Evolutionary conservation across 805 yeast species (phyloP).

Genomic region (Phaffomyces antillensis): DNA sequence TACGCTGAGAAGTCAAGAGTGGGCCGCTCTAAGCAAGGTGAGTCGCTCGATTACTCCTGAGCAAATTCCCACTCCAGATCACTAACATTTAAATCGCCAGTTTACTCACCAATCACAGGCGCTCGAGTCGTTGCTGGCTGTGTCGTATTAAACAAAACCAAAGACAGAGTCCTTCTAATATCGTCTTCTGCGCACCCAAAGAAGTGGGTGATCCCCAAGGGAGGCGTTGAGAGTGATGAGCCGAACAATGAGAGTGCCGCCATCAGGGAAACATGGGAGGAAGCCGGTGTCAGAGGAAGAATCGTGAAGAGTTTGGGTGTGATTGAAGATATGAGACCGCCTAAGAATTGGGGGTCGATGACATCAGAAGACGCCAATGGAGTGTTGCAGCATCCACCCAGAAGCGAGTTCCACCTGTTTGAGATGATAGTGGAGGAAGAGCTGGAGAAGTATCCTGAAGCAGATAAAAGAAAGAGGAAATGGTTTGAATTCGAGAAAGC

Average conservation of each 20-base stretch:
- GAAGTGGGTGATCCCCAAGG: constrained; percentile 90
- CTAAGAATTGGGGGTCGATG: constrained; percentile 34
- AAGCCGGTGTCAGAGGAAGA: constrained; percentile 80
- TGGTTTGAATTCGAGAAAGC: constrained; percentile 76
- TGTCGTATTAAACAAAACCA: constrained; percentile 54
- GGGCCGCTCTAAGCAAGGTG: constrained; percentile 23
- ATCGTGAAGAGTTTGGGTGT: constrained; percentile 51
- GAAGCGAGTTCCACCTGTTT: constrained; percentile 83
- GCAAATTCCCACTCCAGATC: constrained; percentile 11
- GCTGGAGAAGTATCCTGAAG: constrained; percentile 72
- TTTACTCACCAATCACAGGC: constrained; percentile 51
- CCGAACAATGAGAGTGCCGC: constrained; percentile 40
- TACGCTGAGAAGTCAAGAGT: constrained; percentile 12
- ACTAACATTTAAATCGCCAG: constrained; percentile 16
- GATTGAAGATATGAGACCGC: constrained; percentile 54
- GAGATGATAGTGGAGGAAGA: constrained; percentile 61
- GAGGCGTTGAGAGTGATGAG: constrained; percentile 90
- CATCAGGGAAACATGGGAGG: constrained; percentile 94
- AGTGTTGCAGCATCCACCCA: constrained; percentile 44
- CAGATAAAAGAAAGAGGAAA: constrained; percentile 47
- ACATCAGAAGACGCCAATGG: constrained; percentile 19
- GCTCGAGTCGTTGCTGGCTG: constrained; percentile 94
- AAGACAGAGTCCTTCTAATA: constrained; percentile 65
- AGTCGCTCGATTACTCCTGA: constrained; percentile 1
- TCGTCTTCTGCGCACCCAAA: constrained; percentile 62